phyloP scores from a whole-genome alignment of 768 basidiomycete species.

The Dendrothele bispora region DNA sequence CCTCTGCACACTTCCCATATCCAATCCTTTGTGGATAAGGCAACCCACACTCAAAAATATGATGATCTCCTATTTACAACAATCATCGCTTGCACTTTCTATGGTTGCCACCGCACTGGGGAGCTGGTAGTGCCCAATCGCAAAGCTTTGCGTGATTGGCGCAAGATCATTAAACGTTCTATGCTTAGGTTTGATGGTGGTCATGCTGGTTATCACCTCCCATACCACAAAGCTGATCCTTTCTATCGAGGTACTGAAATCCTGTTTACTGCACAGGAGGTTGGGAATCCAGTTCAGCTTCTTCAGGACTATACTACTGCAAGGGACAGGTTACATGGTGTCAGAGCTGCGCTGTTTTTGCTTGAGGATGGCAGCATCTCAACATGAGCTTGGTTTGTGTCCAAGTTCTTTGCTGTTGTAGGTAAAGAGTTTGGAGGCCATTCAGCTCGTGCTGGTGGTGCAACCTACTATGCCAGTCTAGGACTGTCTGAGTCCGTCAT shows the following conservation, averaged over 20 bases:
- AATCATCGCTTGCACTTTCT: slow-evolving; percentile 24
- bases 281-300: slow-evolving; percentile 19
- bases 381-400: slow-evolving; percentile 21
- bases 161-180: slow-evolving; percentile 23
- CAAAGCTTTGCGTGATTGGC: slow-evolving; percentile 18
- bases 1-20: too few relatives aligned
- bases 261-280: slow-evolving; percentile 15
- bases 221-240: slow-evolving; percentile 28
- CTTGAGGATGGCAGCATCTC: slow-evolving; percentile 18
- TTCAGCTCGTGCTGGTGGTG: slow-evolving; percentile 20
- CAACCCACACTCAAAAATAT: too few relatives aligned
- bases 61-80: slow-evolving; percentile 23
- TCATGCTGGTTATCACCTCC: slow-evolving; percentile 21
- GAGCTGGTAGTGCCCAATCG: slow-evolving; percentile 19
- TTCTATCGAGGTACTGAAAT: slow-evolving; percentile 26
- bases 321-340: slow-evolving; percentile 15
- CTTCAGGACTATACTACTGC: slow-evolving; percentile 10
- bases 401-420: slow-evolving; percentile 14
- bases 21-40: too few relatives aligned
- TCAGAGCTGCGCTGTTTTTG: slow-evolving; percentile 16
- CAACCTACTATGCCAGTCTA: slow-evolving; percentile 23
- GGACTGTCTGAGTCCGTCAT: slow-evolving; percentile 22
- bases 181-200: slow-evolving; percentile 15
- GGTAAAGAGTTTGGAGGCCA: slow-evolving; percentile 20
- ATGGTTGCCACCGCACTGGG: slow-evolving; percentile 25